Percentiles rank a stretch among this genome's conserved stretches.
Evolutionary conservation across 257 asterid genomes (phyloP).

Genomic region (Catharanthus roseus): DNA sequence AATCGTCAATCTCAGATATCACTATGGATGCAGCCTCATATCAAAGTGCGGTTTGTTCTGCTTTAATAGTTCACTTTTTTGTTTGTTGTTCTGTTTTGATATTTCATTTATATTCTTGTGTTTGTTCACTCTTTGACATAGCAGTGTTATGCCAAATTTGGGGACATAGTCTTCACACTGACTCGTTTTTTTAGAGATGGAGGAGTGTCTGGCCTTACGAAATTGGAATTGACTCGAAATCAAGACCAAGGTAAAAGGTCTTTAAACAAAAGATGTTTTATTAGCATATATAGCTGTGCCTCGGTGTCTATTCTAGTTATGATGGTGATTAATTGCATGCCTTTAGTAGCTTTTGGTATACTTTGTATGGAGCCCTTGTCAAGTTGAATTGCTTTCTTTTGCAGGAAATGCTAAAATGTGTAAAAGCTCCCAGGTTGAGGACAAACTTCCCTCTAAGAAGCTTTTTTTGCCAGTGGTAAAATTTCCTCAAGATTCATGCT

Average conservation of each 20-base stretch:
- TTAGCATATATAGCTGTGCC: background rate
- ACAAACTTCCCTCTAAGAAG: slow-evolving; percentile 38
- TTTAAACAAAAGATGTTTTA: background rate
- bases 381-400: slow-evolving; percentile 18
- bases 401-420: slow-evolving; percentile 40
- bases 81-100: slow-evolving; percentile 3
- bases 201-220: slow-evolving; percentile 45
- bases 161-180: slow-evolving; percentile 79
- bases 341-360: background rate
- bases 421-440: slow-evolving; percentile 30
- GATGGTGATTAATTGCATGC: too few species aligned
- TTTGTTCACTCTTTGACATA: slow-evolving; percentile 15
- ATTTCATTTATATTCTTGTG: slow-evolving; percentile 8
- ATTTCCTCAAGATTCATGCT: slow-evolving; percentile 9
- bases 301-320: background rate
- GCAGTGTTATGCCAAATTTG: slow-evolving; percentile 90
- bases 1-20: slow-evolving; percentile 83
- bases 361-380: background rate
- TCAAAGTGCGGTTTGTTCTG: slow-evolving; percentile 58
- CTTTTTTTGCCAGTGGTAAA: slow-evolving; percentile 45
- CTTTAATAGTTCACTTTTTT: slow-evolving; percentile 9
- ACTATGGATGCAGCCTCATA: slow-evolving; percentile 84
- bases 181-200: slow-evolving; percentile 85
- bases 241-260: slow-evolving; percentile 42
- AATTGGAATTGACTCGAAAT: slow-evolving; percentile 38